A percentile compares a stretch with the other conserved stretches of the same genome.
phyloP scores from a whole-genome alignment of 2,329 filamentous ascomycete species.

The Xylaria arbuscula region DNA sequence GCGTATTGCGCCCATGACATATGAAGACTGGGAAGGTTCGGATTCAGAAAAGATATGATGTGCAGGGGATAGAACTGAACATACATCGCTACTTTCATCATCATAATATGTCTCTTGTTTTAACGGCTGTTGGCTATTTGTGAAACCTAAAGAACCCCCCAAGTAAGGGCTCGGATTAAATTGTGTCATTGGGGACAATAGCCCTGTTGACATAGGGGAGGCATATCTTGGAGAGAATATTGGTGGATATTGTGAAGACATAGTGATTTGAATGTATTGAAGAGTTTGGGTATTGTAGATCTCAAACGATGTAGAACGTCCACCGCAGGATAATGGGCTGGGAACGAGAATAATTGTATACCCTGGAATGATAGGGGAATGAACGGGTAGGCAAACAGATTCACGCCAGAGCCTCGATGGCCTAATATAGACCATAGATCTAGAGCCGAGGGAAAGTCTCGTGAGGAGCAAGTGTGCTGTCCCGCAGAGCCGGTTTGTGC shows the following conservation, averaged over 20 bases:
- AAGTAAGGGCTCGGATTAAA: background rate
- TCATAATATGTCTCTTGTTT: conserved; percentile 35
- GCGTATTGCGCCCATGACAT: background rate
- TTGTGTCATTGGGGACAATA: conserved; percentile 40
- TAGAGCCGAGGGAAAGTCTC: conserved; percentile 43
- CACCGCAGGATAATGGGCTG: background rate
- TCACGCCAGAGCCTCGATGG: conserved; percentile 37
- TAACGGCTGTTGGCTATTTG: background rate
- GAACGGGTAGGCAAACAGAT: conserved; percentile 32
- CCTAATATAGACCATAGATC: conserved; percentile 48
- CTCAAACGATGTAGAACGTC: conserved; percentile 15
- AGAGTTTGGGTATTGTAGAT: conserved; percentile 22
- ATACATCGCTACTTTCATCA: conserved; percentile 15
- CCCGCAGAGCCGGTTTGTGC: conserved; percentile 38
- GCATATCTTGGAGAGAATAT: conserved; percentile 25
- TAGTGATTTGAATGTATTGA: conserved; percentile 4
- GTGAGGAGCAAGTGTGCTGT: conserved; percentile 42
- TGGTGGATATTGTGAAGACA: background rate
- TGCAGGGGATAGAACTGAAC: conserved; percentile 34
- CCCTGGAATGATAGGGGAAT: conserved; percentile 36
- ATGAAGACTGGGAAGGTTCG: background rate
- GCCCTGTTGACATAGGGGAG: conserved; percentile 34
- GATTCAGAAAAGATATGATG: conserved; percentile 15
- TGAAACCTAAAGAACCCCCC: background rate
- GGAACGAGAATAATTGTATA: conserved; percentile 42